Base-by-base conservation (phyloP, 1,139 yeast species). In the Oligophagozyma castellii region DNA sequence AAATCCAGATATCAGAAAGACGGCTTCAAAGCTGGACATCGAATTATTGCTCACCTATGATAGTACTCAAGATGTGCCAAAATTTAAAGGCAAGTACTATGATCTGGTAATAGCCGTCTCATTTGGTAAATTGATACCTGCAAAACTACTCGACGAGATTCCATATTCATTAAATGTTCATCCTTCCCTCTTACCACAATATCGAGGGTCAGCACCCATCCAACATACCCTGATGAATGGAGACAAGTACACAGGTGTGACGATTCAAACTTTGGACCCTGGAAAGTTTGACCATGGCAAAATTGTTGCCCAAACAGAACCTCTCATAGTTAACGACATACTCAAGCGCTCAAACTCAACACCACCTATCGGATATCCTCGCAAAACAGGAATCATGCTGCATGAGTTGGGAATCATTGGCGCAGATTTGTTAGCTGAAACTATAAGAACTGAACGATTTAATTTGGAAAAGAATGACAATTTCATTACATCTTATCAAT, bases 141-240 rank as follows among this genome's bases (percentile, higher is more conserved):
- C 56, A 0, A 35, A 52, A 3, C 71, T 83, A 37, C 52, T 89
- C 3, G 30, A 46, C 0, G 26, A 48, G 0, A 56, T 76, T 23
- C 51, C 55, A 6, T 70, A 55, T 45, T 93, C 95, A 0, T 47
- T 89, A 14, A 89, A 89, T 47, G 86, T 89, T 0, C 99, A 89
- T 49, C 99, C 99, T 0, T 83, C 95, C 0, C 53, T 86, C 12
- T 61, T 89, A 8, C 98, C 98, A 0, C 59, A 56, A 29, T 73
- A 80, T 45, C 67, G 86, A 2, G 99, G 99, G 0, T 73, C 96
- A 0, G 77, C 95, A 2, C 99, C 99, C 0, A 57, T 92, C 5
- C 96, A 89, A 39, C 66, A 72, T 37, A 75, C 95, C 0, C 53
- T 92, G 14, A 53, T 84, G 44, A 70, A 78, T 38, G 63, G 63